Evolutionary conservation across 495 filamentous ascomycete species (phyloP), one percentile per base, ranked within the genome.

Genomic region (Penicillium angulare): DNA sequence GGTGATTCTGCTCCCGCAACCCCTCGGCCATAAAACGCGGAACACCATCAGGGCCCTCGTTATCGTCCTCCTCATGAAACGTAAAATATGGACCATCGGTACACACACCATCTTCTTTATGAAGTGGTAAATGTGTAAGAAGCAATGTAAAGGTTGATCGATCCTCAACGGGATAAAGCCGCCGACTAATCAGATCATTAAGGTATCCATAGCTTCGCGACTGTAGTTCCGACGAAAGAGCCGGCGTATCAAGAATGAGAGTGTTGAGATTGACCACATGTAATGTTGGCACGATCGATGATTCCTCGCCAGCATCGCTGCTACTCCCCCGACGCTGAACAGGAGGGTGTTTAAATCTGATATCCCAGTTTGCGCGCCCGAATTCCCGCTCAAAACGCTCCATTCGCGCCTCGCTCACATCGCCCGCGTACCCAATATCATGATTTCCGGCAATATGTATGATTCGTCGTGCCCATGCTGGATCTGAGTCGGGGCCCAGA

Each of bases 391-490:
- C 89, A 64, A 95, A 98, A 7, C 93, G 79, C 26, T 81, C 73
- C 34, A 95, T 78, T 9, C 90, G 80, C 23, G 82, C 72, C 27
- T 74, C 66, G 45, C 83, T 87, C 49, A 96, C 77, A 66, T 98
- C 93, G 0, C 93, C 93, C 0, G 92, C 88, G 60, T 98, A 98
- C 22, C 93, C 93, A 46, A 97, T 84, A 66, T 98, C 93, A 59
- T 98, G 93, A 64, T 98, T 98, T 0, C 93, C 93, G 0, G 85
- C 89, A 9, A 97, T 78, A 53, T 93, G 92, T 63, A 97, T 92
- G 48, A 97, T 71, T 47, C 87, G 80, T 22, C 76, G 74, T 12
- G 77, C 71, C 93, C 93, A 98, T 1, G 67, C 60, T 7, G 70
- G 65, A 39, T 85, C 77, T 1, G 65, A 59, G 0, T 31, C 43